phyloP scores from a whole-genome alignment of 768 basidiomycete genomes.

The Serendipita sp. region DNA sequence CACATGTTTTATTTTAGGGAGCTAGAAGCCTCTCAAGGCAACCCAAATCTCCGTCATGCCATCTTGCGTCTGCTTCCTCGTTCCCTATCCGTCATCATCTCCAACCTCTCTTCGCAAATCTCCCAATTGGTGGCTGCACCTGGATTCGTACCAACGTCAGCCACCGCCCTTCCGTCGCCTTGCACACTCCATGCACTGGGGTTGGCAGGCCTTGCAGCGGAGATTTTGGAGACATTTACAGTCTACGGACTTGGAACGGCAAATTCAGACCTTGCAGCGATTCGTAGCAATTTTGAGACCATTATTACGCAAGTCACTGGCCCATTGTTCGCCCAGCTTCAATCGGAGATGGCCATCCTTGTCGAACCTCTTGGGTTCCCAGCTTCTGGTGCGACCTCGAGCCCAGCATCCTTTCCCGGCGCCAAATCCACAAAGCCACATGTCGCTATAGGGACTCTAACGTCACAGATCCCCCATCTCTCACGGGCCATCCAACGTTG shows the following conservation, averaged over 20 bases:
- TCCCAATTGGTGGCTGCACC: constrained; percentile 50
- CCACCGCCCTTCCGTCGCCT: constrained; percentile 42
- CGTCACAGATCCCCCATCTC: constrained; percentile 45
- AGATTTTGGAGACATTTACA: constrained; percentile 57
- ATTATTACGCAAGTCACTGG: constrained; percentile 48
- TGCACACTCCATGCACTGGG: constrained; percentile 58
- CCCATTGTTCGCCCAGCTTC: constrained; percentile 46
- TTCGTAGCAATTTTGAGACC: constrained; percentile 56
- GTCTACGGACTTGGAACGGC: constrained; percentile 36
- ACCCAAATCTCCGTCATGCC: constrained; percentile 48
- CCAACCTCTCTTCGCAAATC: constrained; percentile 50
- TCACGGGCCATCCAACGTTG: constrained; percentile 28
- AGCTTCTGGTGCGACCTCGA: constrained; percentile 13
- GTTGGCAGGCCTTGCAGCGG: constrained; percentile 52
- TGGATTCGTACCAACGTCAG: constrained; percentile 34
- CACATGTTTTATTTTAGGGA: constrained; percentile 32
- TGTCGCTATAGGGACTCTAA: constrained; percentile 43
- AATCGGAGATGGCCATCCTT: constrained; percentile 41
- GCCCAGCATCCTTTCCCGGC: constrained; percentile 9
- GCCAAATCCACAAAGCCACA: constrained; percentile 21
- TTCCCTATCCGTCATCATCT: constrained; percentile 58
- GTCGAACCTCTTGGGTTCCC: constrained; percentile 46
- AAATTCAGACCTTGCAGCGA: constrained; percentile 37
- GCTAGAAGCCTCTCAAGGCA: constrained; percentile 45
- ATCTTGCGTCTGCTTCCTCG: constrained; percentile 58